Base-by-base conservation (phyloP, 1,139 yeast species). In the Candida albicans region DNA sequence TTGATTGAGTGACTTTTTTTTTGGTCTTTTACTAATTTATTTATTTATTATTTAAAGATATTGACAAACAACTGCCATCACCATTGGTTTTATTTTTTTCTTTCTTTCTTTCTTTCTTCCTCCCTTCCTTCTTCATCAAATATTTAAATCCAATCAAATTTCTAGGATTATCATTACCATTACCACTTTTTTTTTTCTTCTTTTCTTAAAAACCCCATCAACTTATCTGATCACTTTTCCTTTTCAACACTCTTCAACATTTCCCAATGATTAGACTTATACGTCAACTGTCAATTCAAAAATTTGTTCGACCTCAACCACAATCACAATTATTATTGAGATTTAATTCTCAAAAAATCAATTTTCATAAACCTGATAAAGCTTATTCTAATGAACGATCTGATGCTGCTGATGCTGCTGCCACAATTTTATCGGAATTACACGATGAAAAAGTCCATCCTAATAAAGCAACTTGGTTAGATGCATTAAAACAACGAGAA, bases 401-500 rank as follows among this genome's bases (percentile, higher is more conserved):
- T 8, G 81, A 78, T 40, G 84, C 86, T 3, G 87, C 87, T 9
- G 89, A 83, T 58, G 87, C 87, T 22, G 70, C 84, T 3, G 79
- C 87, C 22, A 81, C 88, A 4, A 72, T 82, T 13, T 56, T 81
- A 45, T 79, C 86, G 1, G 88, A 83, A 50, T 61, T 62, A 44
- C 55, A 58, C 32, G 77, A 73, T 51, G 43, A 53, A 41, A 68
- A 62, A 51, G 58, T 46, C 28, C 46, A 49, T 25, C 76, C 77
- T 15, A 79, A 79, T 54, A 77, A 80, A 52, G 87, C 85, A 24
- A 86, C 96, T 6, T 89, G 96, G 96, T 62, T 88, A 55, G 87
- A 82, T 44, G 96, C 96, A 0, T 68, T 87, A 48, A 75, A 77
- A n/a, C 95, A 88, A 52, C 75, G 91, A 40, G 81, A 83, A 53